Evolutionary conservation across 176 grass and related monocot species (phyloP).

Genomic region (Phragmites australis): DNA sequence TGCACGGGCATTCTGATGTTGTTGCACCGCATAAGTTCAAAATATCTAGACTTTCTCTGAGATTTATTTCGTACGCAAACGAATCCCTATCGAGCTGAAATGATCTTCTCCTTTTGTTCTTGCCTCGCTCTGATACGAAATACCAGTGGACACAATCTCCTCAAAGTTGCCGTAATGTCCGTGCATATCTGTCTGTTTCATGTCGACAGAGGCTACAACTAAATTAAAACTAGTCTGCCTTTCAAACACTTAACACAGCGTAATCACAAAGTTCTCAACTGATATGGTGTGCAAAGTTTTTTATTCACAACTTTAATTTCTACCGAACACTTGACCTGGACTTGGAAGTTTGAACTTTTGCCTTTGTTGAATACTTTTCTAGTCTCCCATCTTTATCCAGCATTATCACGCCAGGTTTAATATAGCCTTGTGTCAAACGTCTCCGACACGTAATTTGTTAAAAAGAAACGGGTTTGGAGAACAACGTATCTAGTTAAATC

Average conservation of each 20-base stretch:
- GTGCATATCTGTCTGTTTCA: constrained; percentile 17
- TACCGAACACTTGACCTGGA: constrained; percentile 42
- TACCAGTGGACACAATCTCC: constrained; percentile 11
- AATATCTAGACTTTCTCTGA: neutral
- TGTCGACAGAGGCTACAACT: neutral
- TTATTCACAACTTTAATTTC: constrained; percentile 2
- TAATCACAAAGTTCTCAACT: neutral
- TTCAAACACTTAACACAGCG: neutral
- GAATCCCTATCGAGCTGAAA: too few species aligned
- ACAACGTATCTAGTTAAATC: constrained; percentile 32
- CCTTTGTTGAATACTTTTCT: constrained; percentile 18
- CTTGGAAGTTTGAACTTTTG: constrained; percentile 16
- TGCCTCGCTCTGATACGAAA: neutral
- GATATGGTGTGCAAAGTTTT: neutral
- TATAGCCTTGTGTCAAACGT: constrained; percentile 47
- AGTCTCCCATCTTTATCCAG: constrained; percentile 28
- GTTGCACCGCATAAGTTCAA: neutral
- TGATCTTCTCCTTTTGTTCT: neutral
- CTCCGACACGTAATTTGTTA: constrained; percentile 30
- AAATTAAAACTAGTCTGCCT: neutral
- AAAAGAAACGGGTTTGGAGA: constrained; percentile 25
- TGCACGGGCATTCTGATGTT: constrained; percentile 14
- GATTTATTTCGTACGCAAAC: neutral
- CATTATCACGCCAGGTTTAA: constrained; percentile 26
- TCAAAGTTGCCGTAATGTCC: neutral